A percentile compares a stretch with the other conserved stretches of the same genome.
These are phyloP conservation scores for Pistacia integerrima DNA, from an alignment of 345 rosid species.

Conservation along the genomic window DNA sequence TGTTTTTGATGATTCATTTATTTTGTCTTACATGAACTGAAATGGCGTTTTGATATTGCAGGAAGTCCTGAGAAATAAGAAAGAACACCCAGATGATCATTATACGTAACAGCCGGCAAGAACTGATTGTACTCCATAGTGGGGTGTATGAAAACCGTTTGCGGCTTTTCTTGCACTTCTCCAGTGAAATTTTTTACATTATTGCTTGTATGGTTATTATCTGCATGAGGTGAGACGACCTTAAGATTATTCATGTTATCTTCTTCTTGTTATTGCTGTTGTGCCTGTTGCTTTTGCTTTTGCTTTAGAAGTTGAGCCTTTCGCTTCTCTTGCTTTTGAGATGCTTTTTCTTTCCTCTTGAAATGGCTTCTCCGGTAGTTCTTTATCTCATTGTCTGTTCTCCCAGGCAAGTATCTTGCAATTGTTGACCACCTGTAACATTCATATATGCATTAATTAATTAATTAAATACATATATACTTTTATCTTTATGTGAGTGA, in stretches of 20 bases:
- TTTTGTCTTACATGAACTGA: background rate
- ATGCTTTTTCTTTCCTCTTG: slow-evolving; percentile 54
- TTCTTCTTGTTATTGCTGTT: slow-evolving; percentile 18
- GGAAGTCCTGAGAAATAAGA: slow-evolving; percentile 84
- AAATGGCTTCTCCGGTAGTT: slow-evolving; percentile 93
- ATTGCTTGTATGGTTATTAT: background rate
- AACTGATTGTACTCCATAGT: slow-evolving; percentile 18
- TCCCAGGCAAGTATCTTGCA: slow-evolving; percentile 86
- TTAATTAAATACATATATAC: background rate
- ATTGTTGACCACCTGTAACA: slow-evolving; percentile 82
- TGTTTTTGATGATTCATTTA: background rate
- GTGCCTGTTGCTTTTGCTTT: slow-evolving; percentile 25
- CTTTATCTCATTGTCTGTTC: slow-evolving; percentile 94
- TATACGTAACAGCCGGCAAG: slow-evolving; percentile 32
- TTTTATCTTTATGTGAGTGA: background rate
- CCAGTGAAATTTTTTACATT: background rate
- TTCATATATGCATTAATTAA: background rate
- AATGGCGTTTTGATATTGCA: slow-evolving; percentile 28
- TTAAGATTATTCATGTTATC: background rate
- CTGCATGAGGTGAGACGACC: background rate
- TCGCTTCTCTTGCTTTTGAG: slow-evolving; percentile 33
- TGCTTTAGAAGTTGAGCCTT: slow-evolving; percentile 32
- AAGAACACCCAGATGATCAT: slow-evolving; percentile 82
- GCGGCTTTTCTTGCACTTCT: slow-evolving; percentile 22
- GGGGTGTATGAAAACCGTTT: slow-evolving; percentile 26